Evolutionary conservation across 208 protist species (phyloP), one percentile per base, ranked within the genome.

Genomic region (Strigomonas culicis): DNA sequence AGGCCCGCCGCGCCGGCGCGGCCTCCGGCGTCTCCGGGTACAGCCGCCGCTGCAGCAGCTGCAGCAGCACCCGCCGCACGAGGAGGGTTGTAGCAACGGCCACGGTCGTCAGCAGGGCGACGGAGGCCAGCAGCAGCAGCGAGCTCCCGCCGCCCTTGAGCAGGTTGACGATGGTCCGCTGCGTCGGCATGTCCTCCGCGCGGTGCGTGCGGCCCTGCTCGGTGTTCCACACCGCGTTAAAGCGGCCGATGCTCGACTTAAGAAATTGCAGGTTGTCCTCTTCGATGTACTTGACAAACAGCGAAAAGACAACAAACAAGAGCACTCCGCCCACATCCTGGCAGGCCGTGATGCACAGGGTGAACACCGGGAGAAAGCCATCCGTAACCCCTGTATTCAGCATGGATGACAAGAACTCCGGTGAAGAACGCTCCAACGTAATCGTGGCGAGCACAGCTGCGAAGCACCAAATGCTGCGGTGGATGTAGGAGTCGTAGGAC

Each of bases 391-490:
- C 64, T 6, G 52, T 69, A 46, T 51, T 59, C 17, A 65, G 49
- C 47, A 75, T 70, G 25, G 61, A 66, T 6, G 55, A 61, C 27
- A 75, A 52, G 28, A 66, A 66, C 55, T 75, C 70, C 0, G 70
- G 70, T 10, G 70, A 75, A 8, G 63, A 70, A 19, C 70, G 70
- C 47, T 75, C 70, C 0, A 75, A 25, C 31, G 70, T 65, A 27
- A 75, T 64, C 24, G 53, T 50, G 32, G 70, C 70, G 28, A 65
- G 43, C 24, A 75, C 34, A 10, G 63, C 43, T 3, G 70, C 59
- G 57, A 75, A 70, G 59, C 60, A 63, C 68, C 68, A 73, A 1
- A 60, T 21, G 2, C 43, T 66, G 43, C 51, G 36, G 31, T 44
- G 41, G 21, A 65, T 47, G 52, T 72, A 72, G 17, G 50, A 50